Evolutionary conservation across 345 rosid species (phyloP), one percentile per base, ranked within the genome.

Genomic region (Brassica incana): DNA sequence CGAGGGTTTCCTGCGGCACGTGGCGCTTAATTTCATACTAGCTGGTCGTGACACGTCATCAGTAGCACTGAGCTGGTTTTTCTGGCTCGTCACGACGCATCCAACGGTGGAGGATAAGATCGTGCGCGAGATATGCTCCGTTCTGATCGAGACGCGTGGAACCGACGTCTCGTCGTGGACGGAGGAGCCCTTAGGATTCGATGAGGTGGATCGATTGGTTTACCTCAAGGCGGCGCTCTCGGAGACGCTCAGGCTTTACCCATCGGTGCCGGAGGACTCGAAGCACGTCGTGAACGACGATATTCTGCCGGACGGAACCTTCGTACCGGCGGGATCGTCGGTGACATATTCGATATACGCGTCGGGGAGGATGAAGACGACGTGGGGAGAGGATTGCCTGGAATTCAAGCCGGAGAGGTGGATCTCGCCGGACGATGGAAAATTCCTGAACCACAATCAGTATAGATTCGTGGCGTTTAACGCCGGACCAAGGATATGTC

Each of bases 21-120:
- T 95, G 78, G 97, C 97, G 1, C 95, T 91, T 48, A 95, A 90
- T 60, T 95, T 95, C 83, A 92, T 95, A 77, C 87, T 95, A 66
- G 99, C 99, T 65, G 99, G 99, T 40, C 93, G 99, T 23, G 97
- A 95, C 92, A 95, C 99, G 74, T 92, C 97, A 69, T 88, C 97
- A 0, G 99, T 91, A 0, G 97, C 99, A 8, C 73, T 95, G 52
- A 77, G 89, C 89, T 95, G 99, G 99, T 95, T 95, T 87, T 95
- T 95, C 80, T 90, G 94, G 92, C 77, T 91, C 32, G 59, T 95
- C 71, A 86, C 68, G 6, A 87, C 91, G 62, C 89, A 92, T 61
- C 94, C 97, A 5, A 38, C 75, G 0, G 88, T 90, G 3, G 99
- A 95, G 80, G 91, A 88, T 15, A 91, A 88, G 73, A 89, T 95